A percentile compares a stretch with the other conserved stretches of the same genome.
phyloP scores from a whole-genome alignment of 495 filamentous ascomycete species.

The Penicillium coprophilum region DNA sequence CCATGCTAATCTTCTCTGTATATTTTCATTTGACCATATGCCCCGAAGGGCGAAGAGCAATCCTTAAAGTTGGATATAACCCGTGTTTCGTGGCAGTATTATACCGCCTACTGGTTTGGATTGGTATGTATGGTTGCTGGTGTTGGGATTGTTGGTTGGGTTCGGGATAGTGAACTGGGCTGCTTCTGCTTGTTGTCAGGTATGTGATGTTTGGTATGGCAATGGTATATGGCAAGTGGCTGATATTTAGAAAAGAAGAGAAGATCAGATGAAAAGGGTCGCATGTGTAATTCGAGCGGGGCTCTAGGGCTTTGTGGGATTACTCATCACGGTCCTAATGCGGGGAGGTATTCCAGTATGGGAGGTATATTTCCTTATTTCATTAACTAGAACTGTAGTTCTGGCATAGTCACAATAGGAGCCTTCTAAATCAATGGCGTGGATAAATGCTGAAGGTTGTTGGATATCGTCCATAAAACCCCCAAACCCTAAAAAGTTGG shows the following conservation, averaged over 20 bases:
- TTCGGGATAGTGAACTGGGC: not conserved
- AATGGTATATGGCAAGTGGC: not conserved
- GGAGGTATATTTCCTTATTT: no score
- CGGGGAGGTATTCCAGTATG: no score
- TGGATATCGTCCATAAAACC: not conserved
- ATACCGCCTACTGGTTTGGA: not conserved
- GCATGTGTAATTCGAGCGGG: not conserved
- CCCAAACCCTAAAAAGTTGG: not conserved
- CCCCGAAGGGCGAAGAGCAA: slow-evolving; percentile 55
- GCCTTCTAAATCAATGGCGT: not conserved
- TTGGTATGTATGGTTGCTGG: not conserved
- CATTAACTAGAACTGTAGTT: no score
- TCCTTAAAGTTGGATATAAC: slow-evolving; percentile 30
- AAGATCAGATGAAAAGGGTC: not conserved
- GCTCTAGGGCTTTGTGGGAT: not conserved
- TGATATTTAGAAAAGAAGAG: not conserved
- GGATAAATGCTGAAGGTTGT: not conserved
- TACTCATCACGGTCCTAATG: not conserved
- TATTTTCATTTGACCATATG: slow-evolving; percentile 82
- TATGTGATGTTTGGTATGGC: not conserved
- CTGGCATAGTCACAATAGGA: no score
- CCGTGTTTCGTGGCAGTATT: not conserved
- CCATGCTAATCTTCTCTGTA: slow-evolving; percentile 99
- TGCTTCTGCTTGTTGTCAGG: not conserved
- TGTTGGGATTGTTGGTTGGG: not conserved